Percentiles rank a stretch among this genome's conserved stretches.
Evolutionary conservation across 352 stramenopile genomes (phyloP).

Genomic region (Peronospora belbahrii): DNA sequence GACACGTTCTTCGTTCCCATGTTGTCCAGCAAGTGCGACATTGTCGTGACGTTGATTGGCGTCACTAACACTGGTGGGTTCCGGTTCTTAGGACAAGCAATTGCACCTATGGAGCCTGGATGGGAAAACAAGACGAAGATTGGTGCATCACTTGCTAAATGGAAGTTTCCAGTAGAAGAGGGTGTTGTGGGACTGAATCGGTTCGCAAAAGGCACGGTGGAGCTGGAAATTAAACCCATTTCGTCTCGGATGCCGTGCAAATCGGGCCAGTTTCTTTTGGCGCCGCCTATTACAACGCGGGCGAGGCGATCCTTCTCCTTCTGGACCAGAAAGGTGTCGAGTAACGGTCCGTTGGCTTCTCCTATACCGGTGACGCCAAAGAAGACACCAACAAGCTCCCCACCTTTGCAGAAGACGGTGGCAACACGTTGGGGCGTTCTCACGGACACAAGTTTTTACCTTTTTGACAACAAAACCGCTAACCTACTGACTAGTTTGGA

Average conservation of each 20-base stretch:
- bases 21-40: constrained; percentile 74
- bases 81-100: constrained; percentile 61
- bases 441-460: constrained; percentile 68
- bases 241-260: constrained; percentile 54
- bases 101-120: constrained; percentile 46
- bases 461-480: constrained; percentile 72
- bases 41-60: constrained; percentile 70
- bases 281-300: constrained; percentile 33
- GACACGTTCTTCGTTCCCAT: constrained; percentile 73
- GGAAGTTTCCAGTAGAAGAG: constrained; percentile 75
- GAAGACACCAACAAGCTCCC: constrained; percentile 38
- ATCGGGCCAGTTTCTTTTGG: constrained; percentile 66
- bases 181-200: constrained; percentile 55
- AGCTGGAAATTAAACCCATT: constrained; percentile 43
- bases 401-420: constrained; percentile 41
- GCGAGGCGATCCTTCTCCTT: constrained; percentile 48
- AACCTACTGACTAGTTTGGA: constrained; percentile 65
- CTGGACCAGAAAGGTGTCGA: constrained; percentile 51
- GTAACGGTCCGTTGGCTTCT: constrained; percentile 29
- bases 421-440: constrained; percentile 72
- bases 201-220: constrained; percentile 53
- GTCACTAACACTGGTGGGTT: constrained; percentile 43
- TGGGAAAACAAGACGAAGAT: constrained; percentile 47
- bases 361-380: constrained; percentile 29
- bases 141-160: constrained; percentile 49